phyloP scores from a whole-genome alignment of 2,329 filamentous ascomycete species.

The Westerdykella sp. region DNA sequence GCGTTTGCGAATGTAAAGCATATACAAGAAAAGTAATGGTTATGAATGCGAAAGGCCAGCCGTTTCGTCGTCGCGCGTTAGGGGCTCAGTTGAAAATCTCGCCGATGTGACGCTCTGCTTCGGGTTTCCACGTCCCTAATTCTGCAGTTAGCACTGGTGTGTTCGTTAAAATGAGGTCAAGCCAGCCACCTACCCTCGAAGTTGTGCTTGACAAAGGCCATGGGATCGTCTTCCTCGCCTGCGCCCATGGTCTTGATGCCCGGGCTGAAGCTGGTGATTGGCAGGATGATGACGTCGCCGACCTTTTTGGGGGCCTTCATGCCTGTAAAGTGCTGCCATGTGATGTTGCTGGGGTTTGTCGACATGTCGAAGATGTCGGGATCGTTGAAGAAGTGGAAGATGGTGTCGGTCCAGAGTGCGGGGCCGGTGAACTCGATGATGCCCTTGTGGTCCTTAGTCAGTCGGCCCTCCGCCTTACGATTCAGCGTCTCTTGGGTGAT shows the following conservation, averaged over 20 bases:
- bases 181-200: constrained; percentile 68
- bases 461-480: constrained; percentile 61
- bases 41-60: neutral
- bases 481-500: constrained; percentile 77
- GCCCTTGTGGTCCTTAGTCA: constrained; percentile 62
- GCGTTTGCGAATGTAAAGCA: constrained; percentile 6
- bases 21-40: constrained; percentile 12
- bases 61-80: neutral
- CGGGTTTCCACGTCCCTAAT: constrained; percentile 34
- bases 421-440: constrained; percentile 94
- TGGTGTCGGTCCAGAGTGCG: constrained; percentile 84
- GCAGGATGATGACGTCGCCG: constrained; percentile 86
- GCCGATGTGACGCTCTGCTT: constrained; percentile 31
- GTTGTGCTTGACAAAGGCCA: constrained; percentile 96
- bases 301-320: constrained; percentile 79
- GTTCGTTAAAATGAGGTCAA: neutral
- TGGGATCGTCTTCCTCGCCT: constrained; percentile 78
- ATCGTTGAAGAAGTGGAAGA: constrained; percentile 94
- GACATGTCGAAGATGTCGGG: constrained; percentile 77
- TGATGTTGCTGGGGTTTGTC: constrained; percentile 64
- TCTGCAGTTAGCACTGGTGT: constrained; percentile 17
- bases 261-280: constrained; percentile 95
- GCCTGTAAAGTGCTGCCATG: constrained; percentile 82
- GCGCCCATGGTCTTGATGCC: constrained; percentile 92
- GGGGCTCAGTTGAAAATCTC: constrained; percentile 23